Evolutionary conservation across 225 moss, liverwort and hornwort species (phyloP), one percentile per base, ranked within the genome.

Genomic region (Neckera pumila): DNA sequence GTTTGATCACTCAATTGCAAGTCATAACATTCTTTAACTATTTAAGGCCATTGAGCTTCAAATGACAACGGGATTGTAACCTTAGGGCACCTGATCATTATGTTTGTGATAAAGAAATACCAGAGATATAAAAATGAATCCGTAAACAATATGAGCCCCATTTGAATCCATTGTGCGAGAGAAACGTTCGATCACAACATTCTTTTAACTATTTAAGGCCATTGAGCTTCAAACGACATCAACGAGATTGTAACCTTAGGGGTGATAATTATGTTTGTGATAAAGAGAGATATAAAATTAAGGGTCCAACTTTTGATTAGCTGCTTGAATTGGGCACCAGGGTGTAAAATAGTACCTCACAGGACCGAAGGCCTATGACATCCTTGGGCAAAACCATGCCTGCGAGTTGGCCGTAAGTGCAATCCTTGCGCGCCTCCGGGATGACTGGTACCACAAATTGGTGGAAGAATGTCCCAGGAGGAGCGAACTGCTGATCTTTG

Each of bases 371-470:
- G 79, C 98, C 98, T 54, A 91, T 90, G 82, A 95, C 87, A 30
- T 90, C 92, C 85, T 91, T 86, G 22, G 98, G 98, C 84, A 98
- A 83, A 30, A 56, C 58, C 96, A 98, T 96, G 84, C 94, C 96
- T 79, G 96, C 96, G 43, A 96, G 85, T 56, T 92, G 93, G 43
- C 98, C 98, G 25, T 98, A 98, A 6, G 91, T 95, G 89, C 98
- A 98, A 88, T 98, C 98, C 87, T 94, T 94, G 43, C 98, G 95
- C 73, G 92, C 89, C 88, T 97, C 96, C 42, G 89, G 65, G 13
- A 98, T 92, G 53, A 93, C 94, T 22, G 98, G 98, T 17, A 98
- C 97, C 75, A 98, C 98, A 69, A 98, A 98, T 81, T 98, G 97
- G 91, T 98, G 98, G 88, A 96, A 97, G 86, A 96, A 96, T 28